Conservation (phyloP, 208 protist species). For the Trypanosoma boissoni region DNA sequence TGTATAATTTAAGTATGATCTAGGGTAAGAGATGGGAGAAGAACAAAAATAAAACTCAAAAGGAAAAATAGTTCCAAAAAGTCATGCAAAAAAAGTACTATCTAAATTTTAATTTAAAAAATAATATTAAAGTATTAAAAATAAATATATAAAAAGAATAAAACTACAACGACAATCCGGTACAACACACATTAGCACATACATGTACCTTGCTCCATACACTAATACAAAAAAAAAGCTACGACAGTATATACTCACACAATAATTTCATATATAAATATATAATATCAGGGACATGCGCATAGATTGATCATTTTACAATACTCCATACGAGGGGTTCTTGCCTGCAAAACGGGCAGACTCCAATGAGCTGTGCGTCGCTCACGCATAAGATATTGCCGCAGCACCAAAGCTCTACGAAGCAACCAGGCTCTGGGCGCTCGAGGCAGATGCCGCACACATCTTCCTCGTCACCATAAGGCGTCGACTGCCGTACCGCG, state of each 20-base stretch:
- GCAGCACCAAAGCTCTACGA: conserved; percentile 82
- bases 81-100: too few relatives aligned
- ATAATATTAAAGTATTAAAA: too few relatives aligned
- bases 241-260: not conserved
- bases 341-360: conserved; percentile 80
- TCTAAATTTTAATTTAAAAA: too few relatives aligned
- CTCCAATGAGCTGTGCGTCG: conserved; percentile 73
- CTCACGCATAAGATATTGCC: conserved; percentile 76
- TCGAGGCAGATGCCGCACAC: conserved; percentile 87
- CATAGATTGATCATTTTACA: conserved; percentile 14
- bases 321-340: conserved; percentile 84
- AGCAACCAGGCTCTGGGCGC: conserved; percentile 38
- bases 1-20: not conserved
- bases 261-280: conserved; percentile 3
- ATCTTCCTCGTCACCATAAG: conserved; percentile 56
- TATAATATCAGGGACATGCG: not conserved
- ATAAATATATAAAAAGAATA: too few relatives aligned
- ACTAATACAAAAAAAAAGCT: too few relatives aligned
- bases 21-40: conserved; percentile 12
- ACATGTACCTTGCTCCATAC: too few relatives aligned
- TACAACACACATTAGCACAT: too few relatives aligned
- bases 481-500: conserved; percentile 1
- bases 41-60: conserved; percentile 8
- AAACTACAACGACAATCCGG: too few relatives aligned
- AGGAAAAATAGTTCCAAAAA: conserved; percentile 8